These are phyloP conservation scores for Botryotinia convoluta DNA, from an alignment of 2,329 filamentous ascomycete species.

Conservation along the genomic window DNA sequence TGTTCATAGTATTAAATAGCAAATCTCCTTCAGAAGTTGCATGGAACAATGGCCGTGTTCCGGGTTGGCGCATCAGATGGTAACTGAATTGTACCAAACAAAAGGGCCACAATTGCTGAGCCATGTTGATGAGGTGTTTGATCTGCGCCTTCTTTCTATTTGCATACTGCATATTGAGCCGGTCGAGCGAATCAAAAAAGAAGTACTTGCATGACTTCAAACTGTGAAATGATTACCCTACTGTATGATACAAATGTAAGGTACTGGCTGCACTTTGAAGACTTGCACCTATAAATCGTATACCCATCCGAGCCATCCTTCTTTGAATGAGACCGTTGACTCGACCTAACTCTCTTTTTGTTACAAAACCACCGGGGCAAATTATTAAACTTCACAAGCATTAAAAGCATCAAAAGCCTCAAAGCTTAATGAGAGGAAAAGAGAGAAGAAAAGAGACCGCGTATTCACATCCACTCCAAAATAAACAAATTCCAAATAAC, in stretches of 20 bases:
- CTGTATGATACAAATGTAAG: neutral
- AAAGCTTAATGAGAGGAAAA: neutral
- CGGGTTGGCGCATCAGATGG: constrained; percentile 15
- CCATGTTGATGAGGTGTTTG: constrained; percentile 7
- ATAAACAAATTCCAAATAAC: neutral
- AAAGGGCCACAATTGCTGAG: neutral
- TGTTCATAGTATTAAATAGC: neutral
- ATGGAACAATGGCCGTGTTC: constrained; percentile 15
- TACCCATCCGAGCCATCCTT: neutral
- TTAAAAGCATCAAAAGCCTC: neutral
- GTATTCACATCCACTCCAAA: neutral
- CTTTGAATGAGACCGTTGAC: neutral
- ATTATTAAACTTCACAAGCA: neutral
- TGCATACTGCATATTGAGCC: neutral
- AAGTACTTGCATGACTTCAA: neutral
- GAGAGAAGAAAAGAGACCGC: neutral
- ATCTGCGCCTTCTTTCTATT: constrained; percentile 9
- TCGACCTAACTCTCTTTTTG: neutral
- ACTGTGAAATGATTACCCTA: neutral
- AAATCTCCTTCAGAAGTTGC: constrained; percentile 3
- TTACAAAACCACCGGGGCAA: neutral
- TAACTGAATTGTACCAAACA: neutral
- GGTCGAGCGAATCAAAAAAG: neutral
- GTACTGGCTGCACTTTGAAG: neutral
- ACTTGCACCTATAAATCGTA: neutral